Percentiles rank a stretch among this genome's conserved stretches.
Evolutionary conservation across 768 basidiomycete species (phyloP).

Genomic region (Pholiota conissans): DNA sequence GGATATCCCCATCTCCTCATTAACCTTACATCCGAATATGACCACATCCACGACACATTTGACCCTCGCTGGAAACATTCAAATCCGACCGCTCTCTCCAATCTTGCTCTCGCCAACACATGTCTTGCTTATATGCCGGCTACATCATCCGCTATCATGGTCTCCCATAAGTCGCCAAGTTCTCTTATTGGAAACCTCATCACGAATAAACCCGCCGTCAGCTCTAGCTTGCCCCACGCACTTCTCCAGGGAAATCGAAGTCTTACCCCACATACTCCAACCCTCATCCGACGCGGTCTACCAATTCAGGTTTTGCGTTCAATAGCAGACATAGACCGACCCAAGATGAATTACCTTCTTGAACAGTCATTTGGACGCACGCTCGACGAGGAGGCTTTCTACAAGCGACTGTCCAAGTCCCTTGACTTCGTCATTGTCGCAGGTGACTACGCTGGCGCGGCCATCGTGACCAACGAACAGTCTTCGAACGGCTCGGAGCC

Average conservation of each 20-base stretch:
- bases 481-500: slow-evolving; percentile 37
- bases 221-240: slow-evolving; percentile 93
- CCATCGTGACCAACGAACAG: slow-evolving; percentile 79
- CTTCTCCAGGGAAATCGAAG: slow-evolving; percentile 84
- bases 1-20: slow-evolving; percentile 95
- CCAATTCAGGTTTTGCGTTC: slow-evolving; percentile 83
- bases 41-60: slow-evolving; percentile 86
- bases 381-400: slow-evolving; percentile 76
- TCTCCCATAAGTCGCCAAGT: slow-evolving; percentile 94
- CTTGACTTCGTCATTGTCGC: slow-evolving; percentile 94
- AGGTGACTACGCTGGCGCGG: slow-evolving; percentile 94
- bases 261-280: slow-evolving; percentile 89
- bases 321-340: slow-evolving; percentile 66
- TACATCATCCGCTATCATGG: slow-evolving; percentile 92
- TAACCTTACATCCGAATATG: slow-evolving; percentile 87
- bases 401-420: slow-evolving; percentile 66
- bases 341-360: slow-evolving; percentile 76
- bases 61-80: slow-evolving; percentile 69
- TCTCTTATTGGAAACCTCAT: slow-evolving; percentile 96
- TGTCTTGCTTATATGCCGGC: slow-evolving; percentile 93
- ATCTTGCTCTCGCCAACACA: slow-evolving; percentile 79
- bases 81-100: slow-evolving; percentile 84
- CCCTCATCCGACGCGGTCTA: slow-evolving; percentile 85
- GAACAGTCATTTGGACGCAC: slow-evolving; percentile 83
- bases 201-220: slow-evolving; percentile 96